A percentile compares a stretch with the other conserved stretches of the same genome.
These are phyloP conservation scores for Fraxinus cuspidata DNA, from an alignment of 257 asterid species.

Conservation along the genomic window DNA sequence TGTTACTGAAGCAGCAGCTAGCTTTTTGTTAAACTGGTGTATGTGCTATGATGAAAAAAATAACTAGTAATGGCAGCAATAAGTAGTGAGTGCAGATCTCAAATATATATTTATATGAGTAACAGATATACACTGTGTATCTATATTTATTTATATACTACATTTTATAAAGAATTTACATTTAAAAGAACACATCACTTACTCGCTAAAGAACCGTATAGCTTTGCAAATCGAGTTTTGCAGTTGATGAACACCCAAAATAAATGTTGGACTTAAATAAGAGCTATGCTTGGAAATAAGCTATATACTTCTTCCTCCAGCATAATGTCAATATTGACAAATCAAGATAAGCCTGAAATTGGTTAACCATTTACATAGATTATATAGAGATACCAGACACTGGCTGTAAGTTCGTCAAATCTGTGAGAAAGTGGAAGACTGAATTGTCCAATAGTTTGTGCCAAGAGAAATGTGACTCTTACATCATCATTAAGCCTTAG, in stretches of 20 bases:
- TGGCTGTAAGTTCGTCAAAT: slow-evolving; percentile 43
- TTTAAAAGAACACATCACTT: neutral
- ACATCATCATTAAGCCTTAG: slow-evolving; percentile 50
- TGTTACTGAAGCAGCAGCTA: neutral
- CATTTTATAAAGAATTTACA: neutral
- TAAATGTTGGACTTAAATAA: neutral
- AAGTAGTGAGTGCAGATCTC: neutral
- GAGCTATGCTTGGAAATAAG: neutral
- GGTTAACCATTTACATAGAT: slow-evolving; percentile 8
- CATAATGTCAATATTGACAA: slow-evolving; percentile 3
- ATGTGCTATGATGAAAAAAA: neutral
- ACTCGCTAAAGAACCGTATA: neutral
- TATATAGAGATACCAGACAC: slow-evolving; percentile 38
- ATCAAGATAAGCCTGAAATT: slow-evolving; percentile 19
- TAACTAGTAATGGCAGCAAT: neutral
- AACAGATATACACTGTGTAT: neutral
- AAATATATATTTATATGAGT: neutral
- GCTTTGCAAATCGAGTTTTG: neutral
- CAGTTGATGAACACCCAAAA: neutral
- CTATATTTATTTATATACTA: neutral
- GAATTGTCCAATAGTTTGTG: slow-evolving; percentile 41
- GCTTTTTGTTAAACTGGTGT: neutral
- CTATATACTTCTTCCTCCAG: neutral
- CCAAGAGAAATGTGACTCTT: slow-evolving; percentile 53
- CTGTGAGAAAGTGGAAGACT: slow-evolving; percentile 42